These are phyloP conservation scores for Penicillium roqueforti DNA, from an alignment of 495 filamentous ascomycete genomes.

Conservation along the genomic window DNA sequence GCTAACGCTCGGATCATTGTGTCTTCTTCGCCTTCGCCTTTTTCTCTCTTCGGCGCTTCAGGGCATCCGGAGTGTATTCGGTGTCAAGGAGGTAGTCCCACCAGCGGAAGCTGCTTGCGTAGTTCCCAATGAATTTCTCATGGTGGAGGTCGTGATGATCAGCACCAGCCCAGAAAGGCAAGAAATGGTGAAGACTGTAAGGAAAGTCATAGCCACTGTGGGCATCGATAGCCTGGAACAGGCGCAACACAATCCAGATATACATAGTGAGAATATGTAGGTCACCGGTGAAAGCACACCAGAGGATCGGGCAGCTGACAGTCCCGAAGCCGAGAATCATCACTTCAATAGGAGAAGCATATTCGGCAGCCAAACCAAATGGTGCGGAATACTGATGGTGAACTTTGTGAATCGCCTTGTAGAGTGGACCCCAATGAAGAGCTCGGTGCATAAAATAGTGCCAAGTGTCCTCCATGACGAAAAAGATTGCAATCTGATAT, in stretches of 20 bases:
- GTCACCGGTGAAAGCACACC: conserved; percentile 77
- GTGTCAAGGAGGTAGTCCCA: conserved; percentile 96
- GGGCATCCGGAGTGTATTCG: conserved; percentile 82
- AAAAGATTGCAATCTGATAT: conserved; percentile 90
- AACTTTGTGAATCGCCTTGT: conserved; percentile 94
- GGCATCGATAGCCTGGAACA: conserved; percentile 97
- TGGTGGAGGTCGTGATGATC: conserved; percentile 96
- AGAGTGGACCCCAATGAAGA: conserved; percentile 92
- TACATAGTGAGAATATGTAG: conserved; percentile 98
- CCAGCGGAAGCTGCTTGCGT: conserved; percentile 96
- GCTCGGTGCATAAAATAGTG: conserved; percentile 96
- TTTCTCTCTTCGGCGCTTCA: conserved; percentile 75
- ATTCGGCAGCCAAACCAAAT: conserved; percentile 94
- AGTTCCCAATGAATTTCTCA: conserved; percentile 97
- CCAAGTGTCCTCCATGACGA: conserved; percentile 95
- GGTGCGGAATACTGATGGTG: conserved; percentile 98
- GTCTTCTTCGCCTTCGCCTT: conserved; percentile 50
- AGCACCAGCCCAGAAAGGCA: conserved; percentile 97
- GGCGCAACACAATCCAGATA: conserved; percentile 85
- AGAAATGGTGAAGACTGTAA: conserved; percentile 89
- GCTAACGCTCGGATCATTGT: conserved; percentile 8
- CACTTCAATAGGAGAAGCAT: conserved; percentile 95
- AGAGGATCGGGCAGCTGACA: conserved; percentile 76
- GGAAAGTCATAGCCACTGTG: conserved; percentile 98
- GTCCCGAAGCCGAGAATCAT: conserved; percentile 93